phyloP scores from a whole-genome alignment of 306 rosid genomes.

The Crataegus laevigata region DNA sequence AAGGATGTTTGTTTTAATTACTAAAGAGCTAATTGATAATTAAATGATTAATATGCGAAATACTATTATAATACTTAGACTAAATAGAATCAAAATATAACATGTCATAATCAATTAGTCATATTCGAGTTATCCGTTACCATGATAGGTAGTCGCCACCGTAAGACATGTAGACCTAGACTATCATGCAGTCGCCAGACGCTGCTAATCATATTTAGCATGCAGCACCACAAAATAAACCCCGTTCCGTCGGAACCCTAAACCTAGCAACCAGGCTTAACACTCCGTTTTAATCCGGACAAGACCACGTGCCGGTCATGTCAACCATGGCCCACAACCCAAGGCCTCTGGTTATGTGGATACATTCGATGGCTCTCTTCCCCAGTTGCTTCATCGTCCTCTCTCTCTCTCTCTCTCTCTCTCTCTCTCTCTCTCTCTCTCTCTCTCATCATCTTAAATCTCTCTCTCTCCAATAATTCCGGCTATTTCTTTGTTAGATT shows the following conservation, averaged over 20 bases:
- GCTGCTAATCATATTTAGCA: neutral
- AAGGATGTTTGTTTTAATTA: neutral
- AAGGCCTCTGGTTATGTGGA: slow-evolving; percentile 28
- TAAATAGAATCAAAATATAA: too few species aligned
- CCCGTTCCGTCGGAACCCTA: slow-evolving; percentile 9
- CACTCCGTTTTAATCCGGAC: slow-evolving; percentile 22
- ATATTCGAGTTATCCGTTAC: too few species aligned
- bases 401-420: neutral
- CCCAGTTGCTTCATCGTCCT: slow-evolving; percentile 16
- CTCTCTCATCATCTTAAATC: neutral
- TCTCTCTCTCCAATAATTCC: slow-evolving; percentile 20
- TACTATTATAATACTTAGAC: too few species aligned
- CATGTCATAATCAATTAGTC: too few species aligned
- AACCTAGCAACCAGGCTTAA: neutral
- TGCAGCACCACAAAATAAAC: neutral
- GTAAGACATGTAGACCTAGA: neutral
- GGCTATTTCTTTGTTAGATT: slow-evolving; percentile 26
- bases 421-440: slow-evolving; percentile 7
- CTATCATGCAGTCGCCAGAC: neutral
- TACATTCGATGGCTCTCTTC: slow-evolving; percentile 31
- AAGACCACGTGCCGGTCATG: slow-evolving; percentile 44
- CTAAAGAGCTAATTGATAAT: neutral
- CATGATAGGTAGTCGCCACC: neutral
- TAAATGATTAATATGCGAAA: neutral
- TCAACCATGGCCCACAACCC: slow-evolving; percentile 37